Percentiles rank a stretch among this genome's conserved stretches.
Evolutionary conservation across 2,329 filamentous ascomycete genomes (phyloP).

Genomic region (Periconia digitata): DNA sequence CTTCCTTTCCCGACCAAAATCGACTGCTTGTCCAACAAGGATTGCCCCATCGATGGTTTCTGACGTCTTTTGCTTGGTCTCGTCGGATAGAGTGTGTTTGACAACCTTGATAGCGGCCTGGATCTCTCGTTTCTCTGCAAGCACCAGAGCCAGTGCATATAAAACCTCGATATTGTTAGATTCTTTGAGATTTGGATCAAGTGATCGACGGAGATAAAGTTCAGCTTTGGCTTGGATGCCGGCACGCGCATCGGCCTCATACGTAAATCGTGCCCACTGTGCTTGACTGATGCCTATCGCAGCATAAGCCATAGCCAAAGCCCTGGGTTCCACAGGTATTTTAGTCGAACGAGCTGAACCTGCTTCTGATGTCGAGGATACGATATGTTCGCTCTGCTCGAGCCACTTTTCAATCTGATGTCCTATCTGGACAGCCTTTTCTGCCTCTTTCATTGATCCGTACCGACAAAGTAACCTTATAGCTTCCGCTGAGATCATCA

Average conservation of each 20-base stretch:
- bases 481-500: conserved; percentile 78
- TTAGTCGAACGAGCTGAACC: conserved; percentile 37
- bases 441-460: conserved; percentile 71
- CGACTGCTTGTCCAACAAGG: conserved; percentile 23
- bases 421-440: conserved; percentile 75
- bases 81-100: conserved; percentile 71
- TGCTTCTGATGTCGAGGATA: conserved; percentile 21
- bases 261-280: conserved; percentile 82
- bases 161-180: conserved; percentile 72
- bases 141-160: conserved; percentile 79
- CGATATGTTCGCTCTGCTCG: conserved; percentile 52
- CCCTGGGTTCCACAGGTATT: conserved; percentile 56
- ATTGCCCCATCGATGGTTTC: conserved; percentile 36
- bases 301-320: conserved; percentile 70
- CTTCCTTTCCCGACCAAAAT: conserved; percentile 57
- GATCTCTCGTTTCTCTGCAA: conserved; percentile 84
- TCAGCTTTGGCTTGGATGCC: conserved; percentile 78
- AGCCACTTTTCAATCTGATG: conserved; percentile 75
- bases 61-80: conserved; percentile 33
- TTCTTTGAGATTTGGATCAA: conserved; percentile 67
- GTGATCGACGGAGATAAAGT: conserved; percentile 70
- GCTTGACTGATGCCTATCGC: conserved; percentile 84
- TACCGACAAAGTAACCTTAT: conserved; percentile 81
- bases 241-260: conserved; percentile 69
- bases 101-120: conserved; percentile 78